Percentiles rank a stretch among this genome's conserved stretches.
These are phyloP conservation scores for Colletotrichum lentis DNA, from an alignment of 2,329 filamentous ascomycete species.

Conservation along the genomic window DNA sequence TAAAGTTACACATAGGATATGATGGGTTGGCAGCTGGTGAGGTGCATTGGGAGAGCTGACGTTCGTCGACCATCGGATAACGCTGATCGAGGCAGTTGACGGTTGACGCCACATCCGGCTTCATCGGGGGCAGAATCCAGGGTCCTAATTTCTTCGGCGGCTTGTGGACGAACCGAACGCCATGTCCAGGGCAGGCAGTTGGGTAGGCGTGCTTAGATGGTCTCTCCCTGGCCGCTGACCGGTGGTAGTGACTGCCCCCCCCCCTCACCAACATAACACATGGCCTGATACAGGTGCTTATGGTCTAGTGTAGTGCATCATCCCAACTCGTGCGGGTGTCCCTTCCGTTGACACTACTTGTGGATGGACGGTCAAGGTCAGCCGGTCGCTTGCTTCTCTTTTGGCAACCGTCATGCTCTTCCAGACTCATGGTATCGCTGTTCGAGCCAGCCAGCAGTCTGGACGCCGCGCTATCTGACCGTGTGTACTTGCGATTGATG, in stretches of 20 bases:
- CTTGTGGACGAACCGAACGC: constrained; percentile 23
- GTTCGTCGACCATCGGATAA: constrained; percentile 13
- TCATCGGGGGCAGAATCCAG: constrained; percentile 32
- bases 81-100: neutral
- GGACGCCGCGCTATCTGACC: constrained; percentile 10
- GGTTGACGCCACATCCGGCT: constrained; percentile 28
- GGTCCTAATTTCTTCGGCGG: constrained; percentile 30
- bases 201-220: neutral
- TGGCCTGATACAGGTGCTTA: constrained; percentile 11
- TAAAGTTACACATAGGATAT: neutral
- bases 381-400: constrained; percentile 1
- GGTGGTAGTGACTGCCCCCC: no score
- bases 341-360: neutral
- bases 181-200: constrained; percentile 23
- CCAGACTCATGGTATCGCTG: constrained; percentile 27
- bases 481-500: neutral
- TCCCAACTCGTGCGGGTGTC: constrained; percentile 9
- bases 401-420: constrained; percentile 10
- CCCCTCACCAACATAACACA: neutral
- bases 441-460: constrained; percentile 26
- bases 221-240: neutral
- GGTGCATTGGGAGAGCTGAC: neutral
- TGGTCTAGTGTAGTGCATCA: constrained; percentile 10
- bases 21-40: neutral
- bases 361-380: constrained; percentile 12